Base-by-base conservation (phyloP, 1,284 basidiomycete species). In the Cryptococcus sp. region DNA sequence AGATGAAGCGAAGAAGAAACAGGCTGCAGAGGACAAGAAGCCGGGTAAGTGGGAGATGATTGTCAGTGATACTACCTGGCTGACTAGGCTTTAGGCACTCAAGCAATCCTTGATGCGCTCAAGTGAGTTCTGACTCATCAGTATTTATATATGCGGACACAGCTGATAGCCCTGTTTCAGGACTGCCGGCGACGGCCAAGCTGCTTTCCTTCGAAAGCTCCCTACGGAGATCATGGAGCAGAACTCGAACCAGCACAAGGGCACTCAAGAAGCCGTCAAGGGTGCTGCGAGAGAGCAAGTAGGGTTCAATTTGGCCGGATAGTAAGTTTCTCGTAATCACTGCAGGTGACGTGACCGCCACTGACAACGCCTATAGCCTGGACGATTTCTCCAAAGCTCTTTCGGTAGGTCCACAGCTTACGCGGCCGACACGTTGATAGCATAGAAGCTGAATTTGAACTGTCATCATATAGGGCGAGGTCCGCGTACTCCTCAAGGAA, bases 291-390 rank as follows among this genome's bases (percentile, higher is more conserved):
- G 76, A 43, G 76, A 79, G 56, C 76, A 79, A 57, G 74, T 79
- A 41, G 76, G 71, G 3, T 79, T 78, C 72, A 79, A 79, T 53
- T 55, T 79, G 41, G 67, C 73, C 37, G 76, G 76, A 61, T 78
- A 78, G 67, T 72, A 49, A 66, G 67, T 66, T 5, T 10, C 45
- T 29, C n/a, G 19, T 39, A 25, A 13, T 13, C 20, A 19, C 7
- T 17, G n/a, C 15, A 10, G 41, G 46, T 44, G 15, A 6, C 41
- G 5, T 25, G 10, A 26, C 25, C n/a, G 16, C 38, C n/a, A n/a
- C 38, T 54, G 43, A 54, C 46, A 46, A 10, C 7, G 46, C n/a
- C 20, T 16, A n/a, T 44, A 73, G 72, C 61, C 58, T 78, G 19
- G 74, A 77, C 53, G 74, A 77, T 59, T 78, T 77, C 63, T 74